Evolutionary conservation across 1,284 basidiomycete genomes (phyloP).

Genomic region (Rhizoctonia solani): DNA sequence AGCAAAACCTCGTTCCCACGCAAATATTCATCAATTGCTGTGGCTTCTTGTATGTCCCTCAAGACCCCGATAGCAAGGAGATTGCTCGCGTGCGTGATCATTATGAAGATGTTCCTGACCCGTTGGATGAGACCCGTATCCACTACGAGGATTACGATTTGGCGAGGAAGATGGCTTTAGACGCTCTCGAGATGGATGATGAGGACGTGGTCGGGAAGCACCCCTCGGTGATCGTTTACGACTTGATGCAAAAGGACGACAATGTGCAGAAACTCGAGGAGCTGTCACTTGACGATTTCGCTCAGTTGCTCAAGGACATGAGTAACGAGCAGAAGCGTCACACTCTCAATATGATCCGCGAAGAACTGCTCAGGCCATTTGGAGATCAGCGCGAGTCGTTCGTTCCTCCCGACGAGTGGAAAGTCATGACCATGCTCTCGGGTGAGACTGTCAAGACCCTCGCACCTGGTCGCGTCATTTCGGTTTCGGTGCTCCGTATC

Average conservation of each 20-base stretch:
- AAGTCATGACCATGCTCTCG: conserved; percentile 93
- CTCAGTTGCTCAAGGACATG: conserved; percentile 83
- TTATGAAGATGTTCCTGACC: conserved; percentile 67
- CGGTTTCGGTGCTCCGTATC: conserved; percentile 71
- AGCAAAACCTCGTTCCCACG: conserved; percentile 75
- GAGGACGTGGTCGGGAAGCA: conserved; percentile 91
- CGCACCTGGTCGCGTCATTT: conserved; percentile 79
- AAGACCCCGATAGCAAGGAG: conserved; percentile 64
- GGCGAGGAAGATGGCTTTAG: conserved; percentile 97
- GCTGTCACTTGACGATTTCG: conserved; percentile 96
- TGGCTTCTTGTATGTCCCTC: conserved; percentile 86
- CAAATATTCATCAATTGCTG: conserved; percentile 90
- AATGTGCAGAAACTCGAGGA: conserved; percentile 84
- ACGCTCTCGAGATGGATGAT: conserved; percentile 93
- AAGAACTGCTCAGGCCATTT: conserved; percentile 87
- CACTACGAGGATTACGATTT: conserved; percentile 98
- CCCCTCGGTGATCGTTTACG: conserved; percentile 81
- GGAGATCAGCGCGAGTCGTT: conserved; percentile 77
- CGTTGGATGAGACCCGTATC: conserved; percentile 93
- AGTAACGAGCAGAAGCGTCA: conserved; percentile 86
- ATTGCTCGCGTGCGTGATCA: conserved; percentile 66
- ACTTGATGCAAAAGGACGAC: conserved; percentile 84
- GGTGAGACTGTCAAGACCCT: conserved; percentile 88
- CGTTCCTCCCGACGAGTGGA: conserved; percentile 69
- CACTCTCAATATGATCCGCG: conserved; percentile 84